Base-by-base conservation (phyloP, 805 yeast species). In the Yamadazyma tumulicola region DNA sequence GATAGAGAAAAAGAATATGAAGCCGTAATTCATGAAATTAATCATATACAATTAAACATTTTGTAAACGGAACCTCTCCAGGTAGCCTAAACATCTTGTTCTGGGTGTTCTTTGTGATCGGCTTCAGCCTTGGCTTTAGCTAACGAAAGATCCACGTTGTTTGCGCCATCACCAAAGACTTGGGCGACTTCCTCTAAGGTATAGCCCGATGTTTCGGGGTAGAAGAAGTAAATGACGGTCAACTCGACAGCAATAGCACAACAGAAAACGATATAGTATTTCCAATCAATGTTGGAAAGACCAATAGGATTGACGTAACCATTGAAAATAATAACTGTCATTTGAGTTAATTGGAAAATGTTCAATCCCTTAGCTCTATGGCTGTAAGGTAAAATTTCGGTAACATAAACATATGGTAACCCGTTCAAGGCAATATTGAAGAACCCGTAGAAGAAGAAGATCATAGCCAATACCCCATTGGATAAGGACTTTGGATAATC, bases 321-420 rank as follows among this genome's bases (percentile, higher is more conserved):
- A 39, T 55, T 55, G 41, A 47, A 59, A 16, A 59, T 35, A 26
- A 43, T 36, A 18, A 48, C 39, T 11, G 45, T 19, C 18, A 45
- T 49, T 24, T 38, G 46, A 22, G 43, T 21, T 20, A 48, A 38
- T 31, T 38, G 50, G 47, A 53, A 52, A 20, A 66, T 29, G 33
- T 55, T 59, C 23, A 62, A 40, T 26, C 70, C 72, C 48, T 66
- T 65, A 14, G 72, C 67, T 42, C 74, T 51, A 47, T 59, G 57
- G 19, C 54, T 41, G 50, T 52, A 60, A 8, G 64, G 63, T 41
- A 57, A 51, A 39, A 59, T 46, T 46, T 68, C 77, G 25, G 77
- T 69, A 33, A 64, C 46, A 47, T 72, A 73, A 26, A 69, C 45
- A 47, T 50, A 62, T 14, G 74, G 72, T 35, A 70, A 57, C 31